Base-by-base conservation (phyloP, 2,329 filamentous ascomycete species). In the Colletotrichum sp. region DNA sequence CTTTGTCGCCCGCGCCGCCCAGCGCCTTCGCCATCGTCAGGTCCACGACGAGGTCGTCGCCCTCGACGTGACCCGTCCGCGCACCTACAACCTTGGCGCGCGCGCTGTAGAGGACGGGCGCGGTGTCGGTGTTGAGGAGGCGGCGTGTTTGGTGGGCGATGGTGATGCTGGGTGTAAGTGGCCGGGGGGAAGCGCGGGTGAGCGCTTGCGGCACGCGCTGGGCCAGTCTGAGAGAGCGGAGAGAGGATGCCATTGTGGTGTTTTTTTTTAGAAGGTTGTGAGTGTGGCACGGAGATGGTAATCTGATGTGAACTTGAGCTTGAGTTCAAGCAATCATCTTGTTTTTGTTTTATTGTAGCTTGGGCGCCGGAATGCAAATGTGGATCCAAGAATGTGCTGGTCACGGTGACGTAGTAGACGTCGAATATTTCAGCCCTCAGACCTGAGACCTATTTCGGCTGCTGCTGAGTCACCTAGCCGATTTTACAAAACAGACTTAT, bases 21-120 rank as follows among this genome's bases (percentile, higher is more conserved):
- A 88, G 82, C 2, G 82, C 83, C 77, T 86, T 87, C 71, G 86
- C 83, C 86, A 87, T 87, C 22, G 83, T 84, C 1, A 87, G 82
- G 36, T 86, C 84, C 13, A 82, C 70, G 39, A 76, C 65, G 43
- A 82, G 80, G 74, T 80, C 79, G 74, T 82, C 81, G 78, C 80
- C 80, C 8, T 81, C 66, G 30, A 81, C 76, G 60, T 79, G 78
- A 55, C 80, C 80, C 8, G 79, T 79, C 27, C 85, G 83, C 22
- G 85, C 85, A 55, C 85, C 85, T 13, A 84, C 78, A 18, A 86
- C 84, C 28, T 82, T 83, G 7, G 85, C 84, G 58, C 80, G 82
- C 6, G 84, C 83, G 1, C 84, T 79, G 78, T 86, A 86, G 4
- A 87, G 81, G 13, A 80, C 79, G 0, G 85, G 85, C 1, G 85